Evolutionary conservation across 768 basidiomycete species (phyloP), one percentile per base, ranked within the genome.

Genomic region (Piloderma croceum): DNA sequence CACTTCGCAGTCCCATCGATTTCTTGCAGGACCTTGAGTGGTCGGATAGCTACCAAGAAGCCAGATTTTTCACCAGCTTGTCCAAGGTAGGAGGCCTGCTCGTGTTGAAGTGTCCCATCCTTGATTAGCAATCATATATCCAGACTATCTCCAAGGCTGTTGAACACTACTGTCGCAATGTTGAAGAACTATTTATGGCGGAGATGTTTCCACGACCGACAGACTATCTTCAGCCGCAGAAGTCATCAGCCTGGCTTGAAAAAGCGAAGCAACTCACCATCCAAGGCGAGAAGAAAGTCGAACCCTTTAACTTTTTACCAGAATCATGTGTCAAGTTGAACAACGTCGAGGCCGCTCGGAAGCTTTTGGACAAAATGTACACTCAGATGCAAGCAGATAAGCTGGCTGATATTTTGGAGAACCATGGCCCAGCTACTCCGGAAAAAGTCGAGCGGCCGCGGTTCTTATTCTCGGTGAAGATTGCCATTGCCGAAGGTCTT

Each of bases 251-350:
- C 0, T 90, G 87, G 85, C 70, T 91, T 12, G 88, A 91, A 62
- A 89, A 81, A 51, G 90, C 90, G 4, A 78, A 81, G 46, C 79
- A 81, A 50, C 77, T 93, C 2, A 71, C 89, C 7, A 70, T 72
- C 4, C 67, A 77, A 36, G 83, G 83, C 33, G 93, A 97, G 61
- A 92, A 89, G 71, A 93, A 87, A 60, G 74, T 93, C 32, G 90
- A 92, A 52, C 88, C 91, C 1, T 99, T 93, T 71, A 90, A 92
- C 53, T 98, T 99, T 69, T 81, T 76, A 36, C 76, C 92, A 0
- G 80, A 94, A 66, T 91, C 90, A 0, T 97, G 93, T 54, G 89
- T 99, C 58, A 97, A 97, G 68, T 74, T 98, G 37, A 99, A 99
- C 70, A 97, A 97, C 60, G 81, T 98, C 47, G 92, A 93, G 51